Percentiles rank a stretch among this genome's conserved stretches.
phyloP scores from a whole-genome alignment of 108 stramenopile genomes.

The Cyclotella kingstonii region DNA sequence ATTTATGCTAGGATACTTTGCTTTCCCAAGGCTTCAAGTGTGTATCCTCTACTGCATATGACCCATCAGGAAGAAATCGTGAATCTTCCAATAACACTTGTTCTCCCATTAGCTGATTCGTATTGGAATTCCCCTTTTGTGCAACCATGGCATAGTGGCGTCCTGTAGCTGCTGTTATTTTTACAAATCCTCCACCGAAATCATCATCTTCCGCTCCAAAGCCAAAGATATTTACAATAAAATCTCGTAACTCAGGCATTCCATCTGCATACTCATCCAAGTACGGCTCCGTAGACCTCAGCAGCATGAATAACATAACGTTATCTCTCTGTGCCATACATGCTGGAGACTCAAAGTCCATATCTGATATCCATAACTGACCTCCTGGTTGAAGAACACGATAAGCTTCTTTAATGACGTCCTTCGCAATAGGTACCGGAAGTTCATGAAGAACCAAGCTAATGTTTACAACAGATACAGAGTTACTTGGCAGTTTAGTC shows the following conservation, averaged over 20 bases:
- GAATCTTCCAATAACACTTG: constrained; percentile 44
- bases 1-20: too few relatives aligned
- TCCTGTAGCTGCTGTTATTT: constrained; percentile 68
- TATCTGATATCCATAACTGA: constrained; percentile 79
- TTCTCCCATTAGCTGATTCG: not conserved
- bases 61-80: constrained; percentile 61
- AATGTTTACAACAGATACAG: constrained; percentile 64
- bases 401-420: constrained; percentile 63
- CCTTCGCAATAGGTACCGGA: constrained; percentile 41
- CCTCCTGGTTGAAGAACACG: constrained; percentile 61
- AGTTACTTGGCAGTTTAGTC: constrained; percentile 45
- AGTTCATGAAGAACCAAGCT: constrained; percentile 76
- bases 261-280: constrained; percentile 82
- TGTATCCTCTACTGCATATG: constrained; percentile 71
- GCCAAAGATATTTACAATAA: constrained; percentile 37
- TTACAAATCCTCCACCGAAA: constrained; percentile 11
- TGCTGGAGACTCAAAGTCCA: constrained; percentile 83
- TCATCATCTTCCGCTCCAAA: not conserved
- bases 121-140: constrained; percentile 42
- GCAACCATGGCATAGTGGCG: constrained; percentile 81
- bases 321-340: constrained; percentile 77
- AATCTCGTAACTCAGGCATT: constrained; percentile 47
- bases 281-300: constrained; percentile 80
- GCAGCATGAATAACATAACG: constrained; percentile 64
- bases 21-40: constrained; percentile 75